These are phyloP conservation scores for Stagonosporopsis tanaceti DNA, from an alignment of 2,329 filamentous ascomycete species.

Conservation along the genomic window DNA sequence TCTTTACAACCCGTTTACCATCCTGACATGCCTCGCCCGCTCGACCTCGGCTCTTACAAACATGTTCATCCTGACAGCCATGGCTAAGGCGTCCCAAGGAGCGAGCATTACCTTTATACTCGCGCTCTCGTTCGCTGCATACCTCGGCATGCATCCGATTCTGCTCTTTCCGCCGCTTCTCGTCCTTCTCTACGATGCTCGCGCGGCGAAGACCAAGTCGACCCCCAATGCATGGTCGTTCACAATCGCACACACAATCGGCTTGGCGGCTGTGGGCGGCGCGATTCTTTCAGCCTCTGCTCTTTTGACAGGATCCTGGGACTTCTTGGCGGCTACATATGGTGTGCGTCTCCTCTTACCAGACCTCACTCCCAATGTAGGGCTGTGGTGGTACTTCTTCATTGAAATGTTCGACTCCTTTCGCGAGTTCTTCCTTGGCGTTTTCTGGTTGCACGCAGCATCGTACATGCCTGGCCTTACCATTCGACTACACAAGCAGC, in stretches of 20 bases:
- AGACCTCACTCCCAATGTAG: slow-evolving; percentile 92
- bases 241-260: slow-evolving; percentile 59
- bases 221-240: slow-evolving; percentile 57
- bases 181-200: slow-evolving; percentile 72
- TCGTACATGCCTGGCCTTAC: slow-evolving; percentile 89
- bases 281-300: slow-evolving; percentile 75
- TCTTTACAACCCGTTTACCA: slow-evolving; percentile 93
- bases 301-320: slow-evolving; percentile 80
- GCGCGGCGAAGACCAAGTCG: slow-evolving; percentile 35
- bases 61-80: slow-evolving; percentile 83
- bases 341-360: slow-evolving; percentile 90
- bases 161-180: slow-evolving; percentile 84
- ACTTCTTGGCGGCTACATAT: slow-evolving; percentile 89
- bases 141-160: slow-evolving; percentile 90
- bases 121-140: slow-evolving; percentile 84
- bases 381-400: slow-evolving; percentile 99
- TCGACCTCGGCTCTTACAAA: slow-evolving; percentile 90
- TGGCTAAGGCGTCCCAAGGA: slow-evolving; percentile 80
- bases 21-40: slow-evolving; percentile 88
- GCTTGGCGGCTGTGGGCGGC: slow-evolving; percentile 58
- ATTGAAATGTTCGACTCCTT: slow-evolving; percentile 99
- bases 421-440: slow-evolving; percentile 93
- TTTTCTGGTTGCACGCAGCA: slow-evolving; percentile 95
- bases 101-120: slow-evolving; percentile 78
- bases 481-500: slow-evolving; percentile 82